phyloP scores from a whole-genome alignment of 306 rosid genomes.

The Vigna hirtella region DNA sequence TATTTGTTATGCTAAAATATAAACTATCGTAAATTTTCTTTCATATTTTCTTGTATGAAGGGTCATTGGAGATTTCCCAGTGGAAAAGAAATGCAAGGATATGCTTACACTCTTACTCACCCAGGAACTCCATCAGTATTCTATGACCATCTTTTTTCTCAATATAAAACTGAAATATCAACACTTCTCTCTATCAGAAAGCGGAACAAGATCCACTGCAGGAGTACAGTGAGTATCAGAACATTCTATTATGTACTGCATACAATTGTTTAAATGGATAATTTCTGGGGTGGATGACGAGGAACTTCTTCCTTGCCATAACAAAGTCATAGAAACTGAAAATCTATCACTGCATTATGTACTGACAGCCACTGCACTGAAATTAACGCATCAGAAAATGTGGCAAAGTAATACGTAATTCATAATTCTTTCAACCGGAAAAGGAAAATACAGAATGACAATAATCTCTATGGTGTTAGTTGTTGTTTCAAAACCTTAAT shows the following conservation, averaged over 20 bases:
- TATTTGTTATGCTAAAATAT: slow-evolving; percentile 1
- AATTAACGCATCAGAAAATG: neutral
- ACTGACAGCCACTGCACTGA: neutral
- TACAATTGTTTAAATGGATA: neutral
- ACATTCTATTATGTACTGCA: neutral
- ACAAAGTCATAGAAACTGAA: neutral
- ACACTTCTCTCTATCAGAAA: slow-evolving; percentile 69
- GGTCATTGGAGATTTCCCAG: slow-evolving; percentile 99
- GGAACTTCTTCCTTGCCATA: slow-evolving; percentile 7
- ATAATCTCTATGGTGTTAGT: neutral
- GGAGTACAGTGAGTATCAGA: slow-evolving; percentile 78
- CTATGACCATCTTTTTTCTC: slow-evolving; percentile 87
- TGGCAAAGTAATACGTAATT: slow-evolving; percentile 1
- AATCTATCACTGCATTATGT: slow-evolving; percentile 23
- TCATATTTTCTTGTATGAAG: slow-evolving; percentile 55
- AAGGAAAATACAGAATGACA: slow-evolving; percentile 8
- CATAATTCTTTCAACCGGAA: neutral
- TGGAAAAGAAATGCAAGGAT: slow-evolving; percentile 96
- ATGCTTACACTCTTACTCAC: slow-evolving; percentile 96
- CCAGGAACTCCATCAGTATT: slow-evolving; percentile 97
- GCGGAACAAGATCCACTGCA: slow-evolving; percentile 71
- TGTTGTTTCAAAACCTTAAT: slow-evolving; percentile 21
- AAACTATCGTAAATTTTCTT: slow-evolving; percentile 13
- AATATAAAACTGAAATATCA: slow-evolving; percentile 63
- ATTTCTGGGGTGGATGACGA: slow-evolving; percentile 15